Conservation (phyloP, 371 early-diverging fungal genomes). For the Mucor circinelloides region DNA sequence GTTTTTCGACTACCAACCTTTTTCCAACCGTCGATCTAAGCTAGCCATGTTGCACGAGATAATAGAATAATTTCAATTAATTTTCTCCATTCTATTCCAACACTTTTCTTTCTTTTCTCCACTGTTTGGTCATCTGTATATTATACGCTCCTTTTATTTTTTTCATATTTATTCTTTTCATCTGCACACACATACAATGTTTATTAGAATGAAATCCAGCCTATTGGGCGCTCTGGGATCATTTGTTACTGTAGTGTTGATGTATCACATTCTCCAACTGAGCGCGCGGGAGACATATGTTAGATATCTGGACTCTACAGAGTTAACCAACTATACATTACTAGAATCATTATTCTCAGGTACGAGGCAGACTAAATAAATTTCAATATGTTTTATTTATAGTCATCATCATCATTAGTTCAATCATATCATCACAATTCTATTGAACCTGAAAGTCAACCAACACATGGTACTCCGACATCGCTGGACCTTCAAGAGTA, state of each 20-base stretch:
- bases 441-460: background rate
- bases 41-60: background rate
- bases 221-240: slow-evolving; percentile 9
- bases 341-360: slow-evolving; percentile 32
- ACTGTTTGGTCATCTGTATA: background rate
- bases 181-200: slow-evolving; percentile 2
- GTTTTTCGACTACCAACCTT: background rate
- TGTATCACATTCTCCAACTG: slow-evolving; percentile 16
- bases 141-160: background rate
- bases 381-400: background rate
- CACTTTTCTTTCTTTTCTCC: background rate
- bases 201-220: slow-evolving; percentile 7
- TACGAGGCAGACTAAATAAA: background rate
- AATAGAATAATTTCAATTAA: background rate
- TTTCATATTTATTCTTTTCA: background rate
- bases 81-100: background rate
- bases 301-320: slow-evolving; percentile 28
- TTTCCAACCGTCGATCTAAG: background rate
- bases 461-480: background rate
- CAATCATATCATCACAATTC: background rate
- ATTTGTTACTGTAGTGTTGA: slow-evolving; percentile 7
- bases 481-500: background rate
- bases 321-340: slow-evolving; percentile 35
- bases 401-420: background rate
- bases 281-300: background rate